Evolutionary conservation across 345 rosid genomes (phyloP).

Genomic region (Durio zibethinus): DNA sequence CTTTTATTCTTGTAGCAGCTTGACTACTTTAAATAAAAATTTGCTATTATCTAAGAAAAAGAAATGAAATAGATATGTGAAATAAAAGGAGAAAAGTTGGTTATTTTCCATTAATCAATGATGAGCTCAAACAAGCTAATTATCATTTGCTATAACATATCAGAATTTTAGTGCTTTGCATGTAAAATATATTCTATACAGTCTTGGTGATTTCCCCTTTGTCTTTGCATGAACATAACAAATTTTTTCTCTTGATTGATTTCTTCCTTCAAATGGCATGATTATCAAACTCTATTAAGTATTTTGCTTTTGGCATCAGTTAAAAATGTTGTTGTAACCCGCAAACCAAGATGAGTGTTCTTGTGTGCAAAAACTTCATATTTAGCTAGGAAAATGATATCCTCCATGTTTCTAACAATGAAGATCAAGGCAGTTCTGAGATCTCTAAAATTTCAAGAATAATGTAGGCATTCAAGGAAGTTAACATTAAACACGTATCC

Average conservation of each 20-base stretch:
- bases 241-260: background rate
- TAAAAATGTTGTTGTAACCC: slow-evolving; percentile 47
- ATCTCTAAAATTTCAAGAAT: slow-evolving; percentile 72
- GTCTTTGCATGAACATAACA: too few relatives aligned
- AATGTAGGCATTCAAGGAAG: slow-evolving; percentile 43
- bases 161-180: slow-evolving; percentile 6
- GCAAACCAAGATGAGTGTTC: slow-evolving; percentile 46
- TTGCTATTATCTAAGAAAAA: too few relatives aligned
- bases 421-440: slow-evolving; percentile 55
- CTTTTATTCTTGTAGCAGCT: too few relatives aligned
- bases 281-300: slow-evolving; percentile 1
- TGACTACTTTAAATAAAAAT: too few relatives aligned
- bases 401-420: slow-evolving; percentile 64
- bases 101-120: too few relatives aligned
- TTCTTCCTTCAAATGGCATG: background rate
- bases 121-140: too few relatives aligned
- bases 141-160: background rate
- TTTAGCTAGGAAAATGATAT: slow-evolving; percentile 53
- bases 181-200: background rate
- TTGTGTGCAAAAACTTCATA: slow-evolving; percentile 56
- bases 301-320: slow-evolving; percentile 38
- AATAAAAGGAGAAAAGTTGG: too few relatives aligned
- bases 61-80: too few relatives aligned
- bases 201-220: background rate
- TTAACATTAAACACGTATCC: slow-evolving; percentile 52